phyloP scores from a whole-genome alignment of 2,329 filamentous ascomycete genomes.

The Zymoseptoria pseudotritici region DNA sequence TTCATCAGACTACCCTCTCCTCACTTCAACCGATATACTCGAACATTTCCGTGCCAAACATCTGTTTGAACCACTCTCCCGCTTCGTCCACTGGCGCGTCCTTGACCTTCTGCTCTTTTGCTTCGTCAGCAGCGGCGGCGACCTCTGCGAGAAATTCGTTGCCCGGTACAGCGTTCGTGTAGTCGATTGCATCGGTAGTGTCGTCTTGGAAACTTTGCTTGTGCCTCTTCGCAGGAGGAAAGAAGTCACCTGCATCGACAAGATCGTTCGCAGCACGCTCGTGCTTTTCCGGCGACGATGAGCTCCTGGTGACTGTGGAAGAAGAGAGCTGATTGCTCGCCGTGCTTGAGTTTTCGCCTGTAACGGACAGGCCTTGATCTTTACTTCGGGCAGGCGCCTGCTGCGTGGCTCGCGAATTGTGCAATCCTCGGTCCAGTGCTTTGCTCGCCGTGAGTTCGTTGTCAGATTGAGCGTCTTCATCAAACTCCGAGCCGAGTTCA shows the following conservation, averaged over 20 bases:
- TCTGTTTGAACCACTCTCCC: slow-evolving; percentile 21
- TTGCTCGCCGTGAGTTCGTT: neutral
- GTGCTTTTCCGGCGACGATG: neutral
- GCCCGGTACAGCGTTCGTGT: neutral
- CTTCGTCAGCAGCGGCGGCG: neutral
- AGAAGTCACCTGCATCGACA: slow-evolving; percentile 1
- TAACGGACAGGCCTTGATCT: slow-evolving; percentile 3
- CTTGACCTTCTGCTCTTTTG: neutral
- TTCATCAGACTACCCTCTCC: neutral
- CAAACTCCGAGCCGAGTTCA: neutral
- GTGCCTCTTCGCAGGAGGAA: slow-evolving; percentile 3
- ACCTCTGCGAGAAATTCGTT: slow-evolving; percentile 1
- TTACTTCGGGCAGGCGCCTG: neutral
- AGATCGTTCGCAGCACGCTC: neutral
- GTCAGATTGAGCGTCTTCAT: neutral
- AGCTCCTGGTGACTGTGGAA: neutral
- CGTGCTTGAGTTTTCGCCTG: slow-evolving; percentile 2
- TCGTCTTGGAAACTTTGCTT: neutral
- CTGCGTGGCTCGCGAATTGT: neutral
- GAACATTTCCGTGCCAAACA: slow-evolving; percentile 24
- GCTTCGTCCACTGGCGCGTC: slow-evolving; percentile 9
- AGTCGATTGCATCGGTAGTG: neutral
- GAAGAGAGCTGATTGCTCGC: neutral
- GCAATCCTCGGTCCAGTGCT: neutral
- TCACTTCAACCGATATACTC: slow-evolving; percentile 14